These are phyloP conservation scores for Trapa incisa DNA, from an alignment of 345 rosid genomes.

Conservation along the genomic window DNA sequence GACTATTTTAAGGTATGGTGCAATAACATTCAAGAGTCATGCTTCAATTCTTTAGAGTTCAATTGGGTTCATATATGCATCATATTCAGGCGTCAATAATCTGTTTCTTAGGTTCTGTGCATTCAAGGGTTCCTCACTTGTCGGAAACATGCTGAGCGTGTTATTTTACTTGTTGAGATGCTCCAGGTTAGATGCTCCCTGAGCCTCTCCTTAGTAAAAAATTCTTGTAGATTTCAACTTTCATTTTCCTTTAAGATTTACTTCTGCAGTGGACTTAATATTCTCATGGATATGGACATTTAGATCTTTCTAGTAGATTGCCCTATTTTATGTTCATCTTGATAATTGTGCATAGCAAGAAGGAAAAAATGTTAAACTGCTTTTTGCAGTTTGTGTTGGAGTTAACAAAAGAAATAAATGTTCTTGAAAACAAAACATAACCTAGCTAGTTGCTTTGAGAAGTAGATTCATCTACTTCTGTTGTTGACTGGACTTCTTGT, in stretches of 20 bases:
- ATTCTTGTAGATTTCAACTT: not conserved
- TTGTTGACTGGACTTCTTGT: not conserved
- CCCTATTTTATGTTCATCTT: not conserved
- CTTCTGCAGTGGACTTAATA: not conserved
- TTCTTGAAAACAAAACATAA: not conserved
- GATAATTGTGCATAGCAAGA: not conserved
- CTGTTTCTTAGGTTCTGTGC: constrained; percentile 56
- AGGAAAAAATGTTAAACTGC: not conserved
- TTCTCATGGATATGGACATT: not conserved
- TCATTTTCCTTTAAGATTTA: not conserved
- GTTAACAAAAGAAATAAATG: not conserved
- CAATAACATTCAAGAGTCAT: constrained; percentile 6
- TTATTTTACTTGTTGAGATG: constrained; percentile 97
- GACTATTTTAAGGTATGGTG: constrained; percentile 86
- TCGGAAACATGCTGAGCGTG: constrained; percentile 93
- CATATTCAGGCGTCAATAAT: not conserved
- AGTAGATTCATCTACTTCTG: not conserved
- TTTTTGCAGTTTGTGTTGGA: not conserved
- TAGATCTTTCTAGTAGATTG: not conserved
- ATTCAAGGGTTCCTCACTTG: constrained; percentile 98
- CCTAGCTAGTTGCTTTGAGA: not conserved
- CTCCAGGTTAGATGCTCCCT: constrained; percentile 53
- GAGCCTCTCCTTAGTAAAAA: not conserved
- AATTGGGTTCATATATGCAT: not conserved
- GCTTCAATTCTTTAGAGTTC: not conserved